Percentiles rank a stretch among this genome's conserved stretches.
These are phyloP conservation scores for Aspergillus cristatus DNA, from an alignment of 495 filamentous ascomycete species.

Conservation along the genomic window DNA sequence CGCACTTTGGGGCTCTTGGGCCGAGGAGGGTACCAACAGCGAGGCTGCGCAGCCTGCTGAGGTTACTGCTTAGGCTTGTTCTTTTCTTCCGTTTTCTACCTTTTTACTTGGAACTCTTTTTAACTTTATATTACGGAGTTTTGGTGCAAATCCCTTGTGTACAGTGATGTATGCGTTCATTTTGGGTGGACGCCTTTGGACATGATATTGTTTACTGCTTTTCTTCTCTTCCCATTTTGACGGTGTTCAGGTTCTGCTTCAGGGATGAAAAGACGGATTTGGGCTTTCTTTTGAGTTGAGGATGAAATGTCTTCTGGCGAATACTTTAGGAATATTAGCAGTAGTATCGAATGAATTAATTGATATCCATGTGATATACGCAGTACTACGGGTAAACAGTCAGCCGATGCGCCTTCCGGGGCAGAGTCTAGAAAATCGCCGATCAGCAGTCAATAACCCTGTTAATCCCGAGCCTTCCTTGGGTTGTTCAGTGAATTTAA, in stretches of 20 bases:
- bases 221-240: not conserved
- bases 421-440: too few relatives aligned
- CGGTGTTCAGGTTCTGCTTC: not conserved
- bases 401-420: too few relatives aligned
- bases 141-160: constrained; percentile 17
- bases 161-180: constrained; percentile 10
- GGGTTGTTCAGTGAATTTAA: too few relatives aligned
- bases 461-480: too few relatives aligned
- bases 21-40: constrained; percentile 67
- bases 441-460: too few relatives aligned
- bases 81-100: not conserved
- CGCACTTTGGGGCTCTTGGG: constrained; percentile 92
- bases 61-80: constrained; percentile 14
- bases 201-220: not conserved
- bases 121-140: not conserved
- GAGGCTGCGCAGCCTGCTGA: constrained; percentile 37
- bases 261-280: not conserved
- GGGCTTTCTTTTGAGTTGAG: too few relatives aligned
- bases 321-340: too few relatives aligned
- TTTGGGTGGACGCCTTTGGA: not conserved
- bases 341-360: too few relatives aligned
- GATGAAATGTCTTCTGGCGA: too few relatives aligned
- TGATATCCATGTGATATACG: too few relatives aligned
- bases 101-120: not conserved
- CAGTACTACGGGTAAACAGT: too few relatives aligned